phyloP scores from a whole-genome alignment of 2,329 filamentous ascomycete genomes.

The Chrysoporthe puriensis region DNA sequence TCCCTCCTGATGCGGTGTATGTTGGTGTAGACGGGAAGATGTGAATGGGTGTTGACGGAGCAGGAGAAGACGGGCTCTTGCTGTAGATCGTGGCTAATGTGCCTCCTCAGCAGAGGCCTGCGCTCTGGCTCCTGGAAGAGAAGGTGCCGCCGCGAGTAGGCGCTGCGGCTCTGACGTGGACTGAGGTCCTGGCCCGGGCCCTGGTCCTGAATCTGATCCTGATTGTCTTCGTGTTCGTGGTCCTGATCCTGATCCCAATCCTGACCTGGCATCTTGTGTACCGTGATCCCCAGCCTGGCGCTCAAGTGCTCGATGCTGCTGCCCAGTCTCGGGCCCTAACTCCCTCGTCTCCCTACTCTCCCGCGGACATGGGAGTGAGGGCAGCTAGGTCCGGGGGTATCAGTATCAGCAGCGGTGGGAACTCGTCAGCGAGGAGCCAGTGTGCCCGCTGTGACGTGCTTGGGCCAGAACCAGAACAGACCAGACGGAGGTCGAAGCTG shows the following conservation, averaged over 20 bases:
- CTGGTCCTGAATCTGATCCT: neutral
- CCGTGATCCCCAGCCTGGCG: neutral
- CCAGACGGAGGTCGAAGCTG: too few relatives aligned
- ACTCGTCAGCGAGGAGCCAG: too few relatives aligned
- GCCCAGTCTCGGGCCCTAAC: neutral
- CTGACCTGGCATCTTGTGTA: neutral
- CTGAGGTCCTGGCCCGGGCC: neutral
- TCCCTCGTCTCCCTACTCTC: too few relatives aligned
- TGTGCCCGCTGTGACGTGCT: too few relatives aligned
- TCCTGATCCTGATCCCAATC: neutral
- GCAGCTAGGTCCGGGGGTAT: too few relatives aligned
- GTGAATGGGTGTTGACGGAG: slow-evolving; percentile 60
- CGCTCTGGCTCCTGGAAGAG: slow-evolving; percentile 34
- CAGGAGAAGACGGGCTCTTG: slow-evolving; percentile 55
- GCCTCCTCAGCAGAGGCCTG: slow-evolving; percentile 43
- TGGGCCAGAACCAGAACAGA: too few relatives aligned
- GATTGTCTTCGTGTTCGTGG: too few relatives aligned
- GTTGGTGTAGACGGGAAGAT: slow-evolving; percentile 75
- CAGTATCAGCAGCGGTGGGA: too few relatives aligned
- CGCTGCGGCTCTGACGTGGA: neutral
- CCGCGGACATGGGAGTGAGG: too few relatives aligned
- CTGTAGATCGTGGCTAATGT: slow-evolving; percentile 43
- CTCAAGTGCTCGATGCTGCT: neutral
- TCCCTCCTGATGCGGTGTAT: slow-evolving; percentile 73
- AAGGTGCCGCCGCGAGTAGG: slow-evolving; percentile 23